Conservation (phyloP, 176 grass and related monocot genomes). For the maize (Zea mays) region Zm-B73-REFERENCE-NAM-5.0 NC_050104.1:38203501-38204000, state of each 20-base stretch:
- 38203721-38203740: background rate
- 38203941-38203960: conserved; percentile 65
- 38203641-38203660: background rate
- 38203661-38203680: background rate
- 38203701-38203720: background rate
- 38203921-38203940: conserved; percentile 83
- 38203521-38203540: conserved; percentile 66
- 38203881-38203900: conserved; percentile 84
- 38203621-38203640: background rate
- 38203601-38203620: conserved; percentile 56
- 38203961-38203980: conserved; percentile 81
- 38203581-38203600: conserved; percentile 96
- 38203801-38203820: background rate
- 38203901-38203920: conserved; percentile 77
- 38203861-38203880: background rate
- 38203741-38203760: background rate
- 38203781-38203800: background rate
- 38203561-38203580: conserved; percentile 86
- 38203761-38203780: background rate
- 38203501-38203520: conserved; percentile 90
- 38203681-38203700: background rate
- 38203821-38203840: background rate
- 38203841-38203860: conserved; percentile 7
- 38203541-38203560: conserved; percentile 94
- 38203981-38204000: conserved; percentile 87